These are phyloP conservation scores for Noccaea caerulescens DNA, from an alignment of 345 rosid genomes.

Conservation along the genomic window DNA sequence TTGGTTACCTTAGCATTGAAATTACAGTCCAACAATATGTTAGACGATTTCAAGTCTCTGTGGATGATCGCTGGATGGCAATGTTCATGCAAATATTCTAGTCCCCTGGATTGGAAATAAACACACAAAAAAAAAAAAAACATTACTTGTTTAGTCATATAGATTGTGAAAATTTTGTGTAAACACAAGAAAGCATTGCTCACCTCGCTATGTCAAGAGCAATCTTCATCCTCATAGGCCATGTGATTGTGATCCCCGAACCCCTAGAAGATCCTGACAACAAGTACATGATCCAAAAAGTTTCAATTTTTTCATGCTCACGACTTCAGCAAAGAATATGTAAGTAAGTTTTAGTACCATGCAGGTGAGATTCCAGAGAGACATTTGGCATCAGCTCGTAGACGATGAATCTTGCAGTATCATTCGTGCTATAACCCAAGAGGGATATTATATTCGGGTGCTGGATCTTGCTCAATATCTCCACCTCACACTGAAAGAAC, in stretches of 20 bases:
- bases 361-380: constrained; percentile 85
- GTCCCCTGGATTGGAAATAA: constrained; percentile 64
- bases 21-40: constrained; percentile 80
- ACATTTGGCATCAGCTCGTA: constrained; percentile 92
- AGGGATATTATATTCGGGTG: constrained; percentile 80
- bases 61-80: constrained; percentile 92
- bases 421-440: constrained; percentile 71
- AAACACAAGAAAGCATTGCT: constrained; percentile 30
- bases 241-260: constrained; percentile 70
- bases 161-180: background rate
- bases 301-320: constrained; percentile 4
- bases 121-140: background rate
- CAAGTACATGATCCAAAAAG: constrained; percentile 3
- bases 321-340: constrained; percentile 10
- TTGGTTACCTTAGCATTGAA: constrained; percentile 92
- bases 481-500: constrained; percentile 75
- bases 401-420: constrained; percentile 63
- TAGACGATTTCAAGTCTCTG: constrained; percentile 98
- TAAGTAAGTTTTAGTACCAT: constrained; percentile 56
- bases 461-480: constrained; percentile 69
- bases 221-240: constrained; percentile 92
- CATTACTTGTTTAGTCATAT: constrained; percentile 9
- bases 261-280: constrained; percentile 74
- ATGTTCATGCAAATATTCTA: constrained; percentile 92
- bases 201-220: constrained; percentile 91